Percentiles rank a stretch among this genome's conserved stretches.
Evolutionary conservation across 345 rosid genomes (phyloP).

Genomic region (Brassica napus): Da-Ae NC_063436.1:2562001-2562500

Average conservation of each 20-base stretch:
- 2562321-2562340: slow-evolving; percentile 38
- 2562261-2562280: slow-evolving; percentile 71
- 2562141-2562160: slow-evolving; percentile 52
- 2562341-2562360: slow-evolving; percentile 83
- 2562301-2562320: slow-evolving; percentile 33
- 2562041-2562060: slow-evolving; percentile 40
- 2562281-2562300: slow-evolving; percentile 24
- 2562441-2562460: slow-evolving; percentile 20
- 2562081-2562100: slow-evolving; percentile 61
- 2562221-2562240: slow-evolving; percentile 43
- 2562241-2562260: slow-evolving; percentile 38
- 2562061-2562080: slow-evolving; percentile 40
- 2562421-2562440: slow-evolving; percentile 27
- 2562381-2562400: slow-evolving; percentile 51
- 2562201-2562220: slow-evolving; percentile 34
- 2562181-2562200: slow-evolving; percentile 47
- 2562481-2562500: slow-evolving; percentile 3
- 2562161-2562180: slow-evolving; percentile 43
- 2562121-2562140: slow-evolving; percentile 72
- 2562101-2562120: slow-evolving; percentile 69
- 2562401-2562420: slow-evolving; percentile 71
- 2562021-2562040: slow-evolving; percentile 32
- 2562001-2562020: slow-evolving; percentile 41
- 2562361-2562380: slow-evolving; percentile 60
- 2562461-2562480: slow-evolving; percentile 12